Evolutionary conservation across 148 eudicot species (phyloP).

Genomic region (Camellia sinensis): DNA sequence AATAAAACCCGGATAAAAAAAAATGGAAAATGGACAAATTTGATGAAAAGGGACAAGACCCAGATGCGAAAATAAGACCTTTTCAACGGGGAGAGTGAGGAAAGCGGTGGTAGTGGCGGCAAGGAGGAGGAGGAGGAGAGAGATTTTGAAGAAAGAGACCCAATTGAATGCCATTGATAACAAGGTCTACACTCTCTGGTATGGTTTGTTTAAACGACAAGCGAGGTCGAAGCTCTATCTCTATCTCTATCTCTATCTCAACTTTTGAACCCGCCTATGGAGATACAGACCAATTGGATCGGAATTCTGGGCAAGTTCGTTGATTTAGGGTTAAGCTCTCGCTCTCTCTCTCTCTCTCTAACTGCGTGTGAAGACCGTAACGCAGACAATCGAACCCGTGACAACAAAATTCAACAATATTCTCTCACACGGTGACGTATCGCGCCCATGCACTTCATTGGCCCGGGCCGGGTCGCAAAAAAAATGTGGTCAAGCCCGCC

Average conservation of each 20-base stretch:
- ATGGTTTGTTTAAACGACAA: conserved; percentile 34
- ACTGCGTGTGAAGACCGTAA: neutral
- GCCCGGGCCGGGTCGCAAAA: too few relatives aligned
- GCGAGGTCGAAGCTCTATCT: conserved; percentile 39
- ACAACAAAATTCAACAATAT: conserved; percentile 9
- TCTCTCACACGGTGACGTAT: neutral
- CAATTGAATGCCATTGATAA: conserved; percentile 63
- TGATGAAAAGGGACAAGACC: neutral
- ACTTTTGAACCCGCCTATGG: neutral
- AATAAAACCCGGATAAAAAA: conserved; percentile 4
- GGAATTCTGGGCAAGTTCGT: neutral
- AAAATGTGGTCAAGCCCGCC: too few relatives aligned
- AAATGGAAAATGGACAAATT: neutral
- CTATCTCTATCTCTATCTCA: conserved; percentile 24
- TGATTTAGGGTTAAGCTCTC: neutral
- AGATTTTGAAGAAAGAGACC: conserved; percentile 37
- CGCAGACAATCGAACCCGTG: neutral
- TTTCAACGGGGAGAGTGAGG: conserved; percentile 74
- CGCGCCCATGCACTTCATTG: neutral
- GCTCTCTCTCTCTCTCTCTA: neutral
- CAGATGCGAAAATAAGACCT: conserved; percentile 44
- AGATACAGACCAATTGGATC: neutral
- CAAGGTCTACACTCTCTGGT: conserved; percentile 34
- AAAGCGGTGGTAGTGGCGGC: conserved; percentile 66
- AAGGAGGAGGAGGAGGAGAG: conserved; percentile 54